Percentiles rank a stretch among this genome's conserved stretches.
Conservation (phyloP, 2,329 filamentous ascomycete species). For the Cytospora mali region DNA sequence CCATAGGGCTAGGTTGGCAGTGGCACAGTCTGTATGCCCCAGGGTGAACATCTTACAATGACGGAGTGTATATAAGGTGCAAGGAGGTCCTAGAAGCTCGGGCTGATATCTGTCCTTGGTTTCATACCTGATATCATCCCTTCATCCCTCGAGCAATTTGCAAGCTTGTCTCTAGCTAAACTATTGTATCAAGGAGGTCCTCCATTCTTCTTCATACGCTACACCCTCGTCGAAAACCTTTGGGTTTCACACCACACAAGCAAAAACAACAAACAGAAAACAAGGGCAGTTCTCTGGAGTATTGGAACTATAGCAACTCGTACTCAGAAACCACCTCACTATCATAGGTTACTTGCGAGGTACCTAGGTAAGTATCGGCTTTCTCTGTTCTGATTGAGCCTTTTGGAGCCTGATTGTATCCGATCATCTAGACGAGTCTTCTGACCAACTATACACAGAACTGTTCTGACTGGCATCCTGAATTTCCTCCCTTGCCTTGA, state of each 20-base stretch:
- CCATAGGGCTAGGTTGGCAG: background rate
- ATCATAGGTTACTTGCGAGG: background rate
- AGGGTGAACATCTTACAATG: background rate
- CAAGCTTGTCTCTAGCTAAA: background rate
- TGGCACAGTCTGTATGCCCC: background rate
- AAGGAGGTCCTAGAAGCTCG: background rate
- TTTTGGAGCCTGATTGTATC: background rate
- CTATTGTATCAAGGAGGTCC: background rate
- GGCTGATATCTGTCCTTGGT: background rate
- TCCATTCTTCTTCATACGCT: background rate
- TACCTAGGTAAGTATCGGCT: background rate
- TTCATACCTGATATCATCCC: background rate
- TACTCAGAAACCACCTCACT: too few species aligned
- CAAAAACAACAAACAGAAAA: background rate
- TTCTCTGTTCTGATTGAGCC: background rate
- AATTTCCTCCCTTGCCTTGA: background rate
- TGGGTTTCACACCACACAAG: background rate
- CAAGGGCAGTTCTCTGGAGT: background rate
- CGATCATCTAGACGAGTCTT: background rate
- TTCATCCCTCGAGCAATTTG: background rate
- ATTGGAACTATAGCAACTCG: background rate
- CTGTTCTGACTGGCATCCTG: background rate
- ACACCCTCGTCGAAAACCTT: background rate
- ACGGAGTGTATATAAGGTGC: constrained; percentile 2
- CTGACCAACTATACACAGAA: background rate